Percentiles rank a stretch among this genome's conserved stretches.
These are phyloP conservation scores for Capsicum rhomboideum DNA, from an alignment of 257 asterid genomes.

Conservation along the genomic window DNA sequence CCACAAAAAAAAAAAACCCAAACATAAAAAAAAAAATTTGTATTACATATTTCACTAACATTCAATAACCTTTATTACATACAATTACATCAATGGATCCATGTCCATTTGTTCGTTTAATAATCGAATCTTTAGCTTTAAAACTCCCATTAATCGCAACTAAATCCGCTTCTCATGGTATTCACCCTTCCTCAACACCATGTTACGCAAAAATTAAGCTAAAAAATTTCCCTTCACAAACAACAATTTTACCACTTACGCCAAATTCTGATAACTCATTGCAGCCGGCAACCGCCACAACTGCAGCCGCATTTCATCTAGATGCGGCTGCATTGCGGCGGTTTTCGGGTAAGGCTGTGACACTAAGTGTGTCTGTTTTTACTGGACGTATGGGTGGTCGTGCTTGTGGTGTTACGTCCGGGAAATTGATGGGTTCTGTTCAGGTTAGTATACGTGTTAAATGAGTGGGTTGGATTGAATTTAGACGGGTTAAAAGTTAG, in stretches of 20 bases:
- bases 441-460: constrained; percentile 15
- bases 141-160: constrained; percentile 48
- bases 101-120: constrained; percentile 77
- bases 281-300: constrained; percentile 35
- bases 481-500: too few relatives aligned
- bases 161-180: constrained; percentile 44
- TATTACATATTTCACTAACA: too few relatives aligned
- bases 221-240: constrained; percentile 63
- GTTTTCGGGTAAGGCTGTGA: constrained; percentile 27
- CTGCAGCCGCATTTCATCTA: constrained; percentile 53
- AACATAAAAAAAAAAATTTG: too few relatives aligned
- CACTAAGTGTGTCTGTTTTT: constrained; percentile 50
- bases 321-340: constrained; percentile 66
- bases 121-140: constrained; percentile 58
- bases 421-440: constrained; percentile 54
- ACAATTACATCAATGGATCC: constrained; percentile 58
- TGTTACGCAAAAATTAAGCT: constrained; percentile 75
- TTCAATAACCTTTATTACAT: too few relatives aligned
- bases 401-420: constrained; percentile 54
- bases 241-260: constrained; percentile 52
- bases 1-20: too few relatives aligned
- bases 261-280: constrained; percentile 7
- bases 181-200: constrained; percentile 72
- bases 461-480: too few relatives aligned
- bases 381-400: constrained; percentile 70